Evolutionary conservation across 108 stramenopile genomes (phyloP).

Genomic region (Cyclostephanos invisitatus): DNA sequence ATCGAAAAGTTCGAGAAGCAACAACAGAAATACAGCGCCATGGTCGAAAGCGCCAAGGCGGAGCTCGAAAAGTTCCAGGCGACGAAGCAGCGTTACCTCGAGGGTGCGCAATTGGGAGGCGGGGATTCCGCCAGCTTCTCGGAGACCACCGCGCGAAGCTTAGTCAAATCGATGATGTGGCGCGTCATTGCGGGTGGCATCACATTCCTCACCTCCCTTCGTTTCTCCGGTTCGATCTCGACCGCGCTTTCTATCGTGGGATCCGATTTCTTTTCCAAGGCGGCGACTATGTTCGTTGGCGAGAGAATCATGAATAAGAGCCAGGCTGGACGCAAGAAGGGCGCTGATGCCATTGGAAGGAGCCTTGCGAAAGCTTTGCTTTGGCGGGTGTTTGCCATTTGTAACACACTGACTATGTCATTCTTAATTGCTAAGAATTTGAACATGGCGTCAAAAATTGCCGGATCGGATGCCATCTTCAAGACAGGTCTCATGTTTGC

Average conservation of each 20-base stretch:
- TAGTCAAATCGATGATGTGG: conserved; percentile 87
- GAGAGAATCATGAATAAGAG: conserved; percentile 94
- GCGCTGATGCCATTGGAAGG: conserved; percentile 78
- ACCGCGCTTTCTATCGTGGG: conserved; percentile 91
- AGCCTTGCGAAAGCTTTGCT: conserved; percentile 90
- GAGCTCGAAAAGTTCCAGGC: conserved; percentile 52
- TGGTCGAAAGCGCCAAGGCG: conserved; percentile 51
- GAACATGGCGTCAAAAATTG: conserved; percentile 88
- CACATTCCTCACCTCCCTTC: conserved; percentile 78
- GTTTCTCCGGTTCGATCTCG: conserved; percentile 69
- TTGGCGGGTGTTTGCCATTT: conserved; percentile 93
- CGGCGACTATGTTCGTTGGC: conserved; percentile 94
- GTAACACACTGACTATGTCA: conserved; percentile 90
- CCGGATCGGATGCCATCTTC: conserved; percentile 89
- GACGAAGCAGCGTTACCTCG: conserved; percentile 75
- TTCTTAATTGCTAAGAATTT: conserved; percentile 83
- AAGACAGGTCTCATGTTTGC: conserved; percentile 94
- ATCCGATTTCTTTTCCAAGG: conserved; percentile 93
- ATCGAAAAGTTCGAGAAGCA: conserved; percentile 58
- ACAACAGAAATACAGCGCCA: conserved; percentile 55
- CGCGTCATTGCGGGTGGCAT: conserved; percentile 85
- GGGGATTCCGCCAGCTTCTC: conserved; percentile 57
- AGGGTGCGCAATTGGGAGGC: conserved; percentile 37
- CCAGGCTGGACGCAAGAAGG: conserved; percentile 74
- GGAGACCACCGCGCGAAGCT: conserved; percentile 75